phyloP scores from a whole-genome alignment of 2,329 filamentous ascomycete species.

The Fusarium sp. region DNA sequence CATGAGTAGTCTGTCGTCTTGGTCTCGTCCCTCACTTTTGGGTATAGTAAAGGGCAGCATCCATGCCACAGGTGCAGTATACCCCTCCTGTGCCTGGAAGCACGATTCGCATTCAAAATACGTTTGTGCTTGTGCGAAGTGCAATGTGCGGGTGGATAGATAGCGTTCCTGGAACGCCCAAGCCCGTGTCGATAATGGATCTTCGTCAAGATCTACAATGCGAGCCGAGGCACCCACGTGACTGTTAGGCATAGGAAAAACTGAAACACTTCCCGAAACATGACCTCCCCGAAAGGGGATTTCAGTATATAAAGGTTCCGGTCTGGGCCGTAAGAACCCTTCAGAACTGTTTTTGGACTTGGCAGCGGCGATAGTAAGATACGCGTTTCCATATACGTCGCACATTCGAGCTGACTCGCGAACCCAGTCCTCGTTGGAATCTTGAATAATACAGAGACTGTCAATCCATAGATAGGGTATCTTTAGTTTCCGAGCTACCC shows the following conservation, averaged over 20 bases:
- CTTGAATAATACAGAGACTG: not conserved
- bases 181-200: not conserved
- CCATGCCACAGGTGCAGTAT: not conserved
- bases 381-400: not conserved
- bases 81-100: not conserved
- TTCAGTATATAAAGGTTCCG: accelerated
- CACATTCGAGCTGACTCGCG: not conserved
- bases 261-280: accelerated
- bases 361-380: accelerated
- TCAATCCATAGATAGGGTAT: not conserved
- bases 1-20: not conserved
- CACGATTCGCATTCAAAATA: not conserved
- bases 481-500: accelerated
- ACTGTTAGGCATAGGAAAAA: not conserved
- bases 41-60: not conserved
- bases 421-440: not conserved
- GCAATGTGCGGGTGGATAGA: not conserved
- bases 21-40: not conserved
- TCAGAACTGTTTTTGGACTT: not conserved
- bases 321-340: not conserved
- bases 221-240: accelerated
- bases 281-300: accelerated
- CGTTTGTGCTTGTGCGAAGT: not conserved
- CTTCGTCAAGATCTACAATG: not conserved
- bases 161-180: not conserved